These are phyloP conservation scores for Rhodotorula glutinis DNA, from an alignment of 1,284 basidiomycete genomes.

Conservation along the genomic window DNA sequence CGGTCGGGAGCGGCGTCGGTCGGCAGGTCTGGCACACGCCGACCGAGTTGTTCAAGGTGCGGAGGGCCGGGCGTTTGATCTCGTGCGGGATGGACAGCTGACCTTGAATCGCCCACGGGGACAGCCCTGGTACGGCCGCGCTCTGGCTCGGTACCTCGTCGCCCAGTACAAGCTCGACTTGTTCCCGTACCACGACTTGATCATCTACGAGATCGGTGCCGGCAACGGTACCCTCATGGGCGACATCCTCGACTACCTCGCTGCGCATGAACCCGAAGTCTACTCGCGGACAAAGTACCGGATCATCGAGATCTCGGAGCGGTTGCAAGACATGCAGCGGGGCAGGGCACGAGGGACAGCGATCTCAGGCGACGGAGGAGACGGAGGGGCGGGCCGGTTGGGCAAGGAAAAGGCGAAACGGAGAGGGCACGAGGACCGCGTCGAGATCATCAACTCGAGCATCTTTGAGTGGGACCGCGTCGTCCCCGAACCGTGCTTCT, in stretches of 20 bases:
- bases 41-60: constrained; percentile 92
- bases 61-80: constrained; percentile 37
- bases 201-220: constrained; percentile 95
- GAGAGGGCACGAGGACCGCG: constrained; percentile 59
- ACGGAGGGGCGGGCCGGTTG: constrained; percentile 26
- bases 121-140: constrained; percentile 89
- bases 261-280: constrained; percentile 76
- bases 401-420: constrained; percentile 54
- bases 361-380: constrained; percentile 14
- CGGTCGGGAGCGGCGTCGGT: constrained; percentile 54
- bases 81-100: no score
- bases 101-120: background rate
- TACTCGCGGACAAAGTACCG: constrained; percentile 85
- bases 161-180: constrained; percentile 55
- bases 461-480: constrained; percentile 79
- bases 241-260: constrained; percentile 80
- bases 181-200: constrained; percentile 91
- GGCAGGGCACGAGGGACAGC: constrained; percentile 34
- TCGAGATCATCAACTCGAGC: constrained; percentile 73
- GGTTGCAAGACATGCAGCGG: constrained; percentile 69
- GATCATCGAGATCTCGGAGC: constrained; percentile 88
- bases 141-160: constrained; percentile 81
- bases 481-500: constrained; percentile 81
- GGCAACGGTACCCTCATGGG: constrained; percentile 92
- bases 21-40: constrained; percentile 98